Evolutionary conservation across 2,329 filamentous ascomycete genomes (phyloP).

Genomic region (Nannizziopsis arthrosporioides): DNA sequence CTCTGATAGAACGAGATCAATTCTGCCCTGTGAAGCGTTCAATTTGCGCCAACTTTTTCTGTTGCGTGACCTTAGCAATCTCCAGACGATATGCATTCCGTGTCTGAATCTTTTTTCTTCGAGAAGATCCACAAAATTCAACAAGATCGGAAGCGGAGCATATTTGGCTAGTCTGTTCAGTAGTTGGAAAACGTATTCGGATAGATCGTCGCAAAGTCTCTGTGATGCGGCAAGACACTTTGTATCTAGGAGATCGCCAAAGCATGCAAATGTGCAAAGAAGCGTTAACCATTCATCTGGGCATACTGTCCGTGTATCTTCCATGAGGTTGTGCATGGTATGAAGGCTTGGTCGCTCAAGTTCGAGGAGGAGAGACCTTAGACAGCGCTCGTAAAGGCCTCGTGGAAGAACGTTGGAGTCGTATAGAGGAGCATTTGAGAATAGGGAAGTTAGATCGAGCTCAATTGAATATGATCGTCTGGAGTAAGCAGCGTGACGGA

Average conservation of each 20-base stretch:
- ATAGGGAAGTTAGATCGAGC: background rate
- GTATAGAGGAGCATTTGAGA: background rate
- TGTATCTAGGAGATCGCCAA: slow-evolving; percentile 3
- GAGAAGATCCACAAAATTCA: slow-evolving; percentile 3
- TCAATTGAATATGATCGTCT: background rate
- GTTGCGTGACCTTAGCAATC: background rate
- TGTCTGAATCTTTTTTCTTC: background rate
- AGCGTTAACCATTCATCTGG: background rate
- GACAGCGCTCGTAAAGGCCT: background rate
- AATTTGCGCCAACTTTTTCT: background rate
- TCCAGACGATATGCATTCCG: background rate
- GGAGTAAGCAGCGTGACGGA: background rate
- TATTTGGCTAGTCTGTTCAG: background rate
- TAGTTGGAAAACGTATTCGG: background rate
- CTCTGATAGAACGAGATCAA: background rate
- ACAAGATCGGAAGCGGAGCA: background rate
- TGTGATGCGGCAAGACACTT: background rate
- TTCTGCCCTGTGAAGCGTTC: background rate
- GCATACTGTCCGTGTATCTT: background rate
- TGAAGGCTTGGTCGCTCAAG: background rate
- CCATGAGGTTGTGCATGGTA: slow-evolving; percentile 1
- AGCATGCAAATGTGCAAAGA: slow-evolving; percentile 5
- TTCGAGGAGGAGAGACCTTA: background rate
- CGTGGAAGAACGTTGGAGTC: background rate
- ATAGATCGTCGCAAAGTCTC: slow-evolving; percentile 1